phyloP scores from a whole-genome alignment of 2,329 filamentous ascomycete genomes.

The Rhytidhysteron rufulum region DNA sequence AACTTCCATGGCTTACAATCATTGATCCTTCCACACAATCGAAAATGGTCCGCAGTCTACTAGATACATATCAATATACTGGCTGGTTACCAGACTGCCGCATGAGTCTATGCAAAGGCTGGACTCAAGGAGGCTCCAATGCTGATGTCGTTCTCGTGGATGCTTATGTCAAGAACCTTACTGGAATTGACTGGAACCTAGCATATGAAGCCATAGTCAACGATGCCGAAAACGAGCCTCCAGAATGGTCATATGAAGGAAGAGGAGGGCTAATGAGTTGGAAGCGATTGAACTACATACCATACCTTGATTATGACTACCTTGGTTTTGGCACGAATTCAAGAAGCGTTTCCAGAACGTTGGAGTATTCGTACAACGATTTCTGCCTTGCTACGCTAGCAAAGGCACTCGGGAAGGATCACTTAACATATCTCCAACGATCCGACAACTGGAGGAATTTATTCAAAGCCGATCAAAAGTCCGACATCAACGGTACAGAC shows the following conservation, averaged over 20 bases:
- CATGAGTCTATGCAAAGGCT: conserved; percentile 72
- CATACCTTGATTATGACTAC: conserved; percentile 39
- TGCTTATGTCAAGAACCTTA: conserved; percentile 64
- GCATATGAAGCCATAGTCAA: conserved; percentile 37
- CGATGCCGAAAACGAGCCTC: conserved; percentile 36
- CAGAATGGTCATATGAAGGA: conserved; percentile 37
- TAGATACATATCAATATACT: conserved; percentile 68
- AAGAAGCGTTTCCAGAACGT: conserved; percentile 36
- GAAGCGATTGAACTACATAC: conserved; percentile 35
- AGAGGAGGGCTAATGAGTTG: conserved; percentile 35
- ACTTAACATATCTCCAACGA: conserved; percentile 54
- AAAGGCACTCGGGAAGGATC: conserved; percentile 48
- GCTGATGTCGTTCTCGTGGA: conserved; percentile 70
- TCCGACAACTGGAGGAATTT: conserved; percentile 67
- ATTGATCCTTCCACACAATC: conserved; percentile 62
- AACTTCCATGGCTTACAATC: conserved; percentile 65
- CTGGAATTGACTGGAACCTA: conserved; percentile 37
- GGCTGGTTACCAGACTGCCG: conserved; percentile 74
- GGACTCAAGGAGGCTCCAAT: conserved; percentile 72
- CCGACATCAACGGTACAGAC: conserved; percentile 43
- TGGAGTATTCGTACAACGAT: conserved; percentile 43
- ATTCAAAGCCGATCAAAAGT: conserved; percentile 44
- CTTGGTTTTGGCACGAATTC: conserved; percentile 42
- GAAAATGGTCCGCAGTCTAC: conserved; percentile 64
- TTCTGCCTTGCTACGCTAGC: conserved; percentile 63